Evolutionary conservation across 2,329 filamentous ascomycete species (phyloP), one percentile per base, ranked within the genome.

Genomic region (Apiospora saccharicola): DNA sequence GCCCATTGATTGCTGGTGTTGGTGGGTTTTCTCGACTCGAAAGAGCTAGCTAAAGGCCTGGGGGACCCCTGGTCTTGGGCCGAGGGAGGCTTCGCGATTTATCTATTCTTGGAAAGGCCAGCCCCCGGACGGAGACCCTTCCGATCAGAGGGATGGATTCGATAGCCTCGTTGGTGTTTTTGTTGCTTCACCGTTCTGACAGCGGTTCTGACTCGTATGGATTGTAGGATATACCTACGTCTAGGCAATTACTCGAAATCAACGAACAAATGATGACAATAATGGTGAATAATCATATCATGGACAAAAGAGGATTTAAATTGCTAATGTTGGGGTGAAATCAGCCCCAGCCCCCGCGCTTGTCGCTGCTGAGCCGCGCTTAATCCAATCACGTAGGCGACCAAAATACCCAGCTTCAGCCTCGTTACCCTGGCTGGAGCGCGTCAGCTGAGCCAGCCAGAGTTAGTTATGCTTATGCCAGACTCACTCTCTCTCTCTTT

Each of bases 91-190:
- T 53, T 24, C 13, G 24, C 14, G 51, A 30, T 34, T 34, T 57
- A 37, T 61, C 53, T 61, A 61, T 61, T 61, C 53, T 61, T 61
- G 34, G 53, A 61, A 61, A 3, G 37, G 30, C 53, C 51, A 26
- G 34, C 26, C 16, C 51, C 37, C 37, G 37, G 37, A 41, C 53
- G 53, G 53, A 34, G 53, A 61, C 26, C 53, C 30, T 61, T 22
- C 53, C 53, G 53, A 37, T 61, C 46, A 49, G n/a, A 49, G 46
- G 53, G 53, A 61, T 34, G 26, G 51, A 34, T 61, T 57, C 51
- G 14, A 34, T 14, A 57, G 51, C 51, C 26, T 34, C 51, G 30
- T 16, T 57, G 16, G 26, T 10, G 0, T n/a, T n/a, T 61, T 12
- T 14, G 13, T 61, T 34, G 26, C 53, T 22, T 37, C 30, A 37